Percentiles rank a stretch among this genome's conserved stretches.
These are phyloP conservation scores for Tetrahymena malaccensis DNA, from an alignment of 73 alveolate species.

Conservation along the genomic window DNA sequence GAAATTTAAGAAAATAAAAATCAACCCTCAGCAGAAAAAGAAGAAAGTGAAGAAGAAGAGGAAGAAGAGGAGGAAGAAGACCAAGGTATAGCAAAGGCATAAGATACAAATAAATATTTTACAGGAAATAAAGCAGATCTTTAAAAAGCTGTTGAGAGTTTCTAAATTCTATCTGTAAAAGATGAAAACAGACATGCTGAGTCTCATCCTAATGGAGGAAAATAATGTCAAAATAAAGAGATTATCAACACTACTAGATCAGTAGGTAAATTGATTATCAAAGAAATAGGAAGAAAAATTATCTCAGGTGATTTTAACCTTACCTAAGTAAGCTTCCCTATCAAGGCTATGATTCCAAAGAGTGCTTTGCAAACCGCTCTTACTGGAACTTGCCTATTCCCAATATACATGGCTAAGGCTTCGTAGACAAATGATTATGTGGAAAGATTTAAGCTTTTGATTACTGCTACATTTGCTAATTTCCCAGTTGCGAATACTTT, in stretches of 20 bases:
- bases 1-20: neutral
- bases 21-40: neutral
- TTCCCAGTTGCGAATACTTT: conserved; percentile 44
- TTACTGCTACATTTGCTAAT: conserved; percentile 43
- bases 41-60: neutral
- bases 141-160: neutral
- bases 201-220: conserved; percentile 66
- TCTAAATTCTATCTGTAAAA: neutral
- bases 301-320: conserved; percentile 62
- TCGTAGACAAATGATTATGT: conserved; percentile 40
- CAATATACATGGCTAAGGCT: conserved; percentile 49
- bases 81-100: neutral
- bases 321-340: conserved; percentile 60
- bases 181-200: conserved; percentile 60
- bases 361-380: conserved; percentile 36
- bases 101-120: neutral
- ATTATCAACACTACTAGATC: conserved; percentile 34
- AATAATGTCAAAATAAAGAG: conserved; percentile 39
- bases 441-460: conserved; percentile 50
- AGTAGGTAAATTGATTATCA: conserved; percentile 58
- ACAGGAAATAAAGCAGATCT: neutral
- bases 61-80: neutral
- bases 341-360: conserved; percentile 40
- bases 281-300: conserved; percentile 50
- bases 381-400: conserved; percentile 29